These are phyloP conservation scores for Fusarium coffeatum DNA, from an alignment of 2,329 filamentous ascomycete species.

Conservation along the genomic window DNA sequence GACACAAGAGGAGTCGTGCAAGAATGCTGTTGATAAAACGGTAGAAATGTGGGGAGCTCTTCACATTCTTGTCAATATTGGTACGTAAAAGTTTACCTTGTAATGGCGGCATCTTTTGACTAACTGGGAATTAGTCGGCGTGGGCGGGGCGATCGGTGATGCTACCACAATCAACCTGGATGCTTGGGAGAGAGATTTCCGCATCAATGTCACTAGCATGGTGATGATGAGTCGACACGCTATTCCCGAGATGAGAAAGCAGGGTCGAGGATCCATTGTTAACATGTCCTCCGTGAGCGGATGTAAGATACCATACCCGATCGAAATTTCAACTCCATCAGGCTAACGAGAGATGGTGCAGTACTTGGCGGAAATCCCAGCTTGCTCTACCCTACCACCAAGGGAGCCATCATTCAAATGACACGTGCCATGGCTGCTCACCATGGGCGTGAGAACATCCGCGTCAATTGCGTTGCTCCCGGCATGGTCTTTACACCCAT, in stretches of 20 bases:
- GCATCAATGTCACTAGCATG: slow-evolving; percentile 16
- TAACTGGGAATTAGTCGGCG: not conserved
- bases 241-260: slow-evolving; percentile 13
- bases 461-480: slow-evolving; percentile 7
- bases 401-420: slow-evolving; percentile 15
- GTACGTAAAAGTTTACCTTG: not conserved
- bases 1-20: slow-evolving; percentile 7
- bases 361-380: slow-evolving; percentile 12
- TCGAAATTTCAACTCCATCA: no score
- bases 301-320: not conserved
- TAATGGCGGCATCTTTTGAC: no score
- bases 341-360: not conserved
- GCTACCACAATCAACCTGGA: slow-evolving; percentile 7
- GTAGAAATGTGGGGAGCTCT: slow-evolving; percentile 8
- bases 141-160: slow-evolving; percentile 7
- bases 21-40: slow-evolving; percentile 5
- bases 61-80: slow-evolving; percentile 14
- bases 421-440: slow-evolving; percentile 14
- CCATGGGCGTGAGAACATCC: slow-evolving; percentile 4
- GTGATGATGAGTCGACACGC: slow-evolving; percentile 11
- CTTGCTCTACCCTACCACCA: slow-evolving; percentile 4
- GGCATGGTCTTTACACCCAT: slow-evolving; percentile 15
- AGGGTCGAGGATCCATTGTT: slow-evolving; percentile 4
- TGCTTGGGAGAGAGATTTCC: slow-evolving; percentile 14
- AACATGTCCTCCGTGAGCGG: slow-evolving; percentile 15